Base-by-base conservation (phyloP, 73 alveolate genomes). In the Stentor roeselii region DNA sequence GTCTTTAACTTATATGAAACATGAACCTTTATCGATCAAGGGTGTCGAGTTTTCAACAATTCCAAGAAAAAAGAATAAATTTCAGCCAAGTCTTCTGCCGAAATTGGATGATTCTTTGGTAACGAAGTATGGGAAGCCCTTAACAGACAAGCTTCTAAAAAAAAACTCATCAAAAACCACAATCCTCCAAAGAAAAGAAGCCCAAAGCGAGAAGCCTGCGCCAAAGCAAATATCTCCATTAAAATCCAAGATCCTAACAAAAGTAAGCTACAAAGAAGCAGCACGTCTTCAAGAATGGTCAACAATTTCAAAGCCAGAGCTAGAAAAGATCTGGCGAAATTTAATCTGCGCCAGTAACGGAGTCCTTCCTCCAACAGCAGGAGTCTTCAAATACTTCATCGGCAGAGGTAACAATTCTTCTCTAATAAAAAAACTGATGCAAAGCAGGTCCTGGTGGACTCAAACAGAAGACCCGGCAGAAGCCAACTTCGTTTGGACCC, bases 371-470 rank as follows among this genome's bases (percentile, higher is more conserved):
- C 15, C 34, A 1, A 0, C 34, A 32, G 42, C 37, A 21, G 80
- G n/a, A 67, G 34, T 15, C 2, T 89, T 78, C 74, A 92, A 90
- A 77, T 91, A 88, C 39, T 92, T 86, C 32, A 60, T 92, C 30
- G 97, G 97, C 31, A 92, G 86, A 76, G 97, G 97, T 3, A 92
- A 92, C 84, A 92, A 92, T 78, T 86, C 94, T 3, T 37, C 60
- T 6, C 61, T 92, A 30, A 93, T 92, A 0, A 86, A 89, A 59
- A 67, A 42, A 42, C 38, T 83, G 39, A 85, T 92, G 61, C 85
- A 87, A 59, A 36, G 59, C 59, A 61, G 97, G 75, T 90, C 93
- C 86, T 92, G 97, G 95, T 92, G 97, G 97, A 86, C 93, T 0
- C 39, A 60, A 82, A 88, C 88, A 50, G 78, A 60, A 34, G 75